Base-by-base conservation (phyloP, 306 rosid species). In the Prunus mume region DNA sequence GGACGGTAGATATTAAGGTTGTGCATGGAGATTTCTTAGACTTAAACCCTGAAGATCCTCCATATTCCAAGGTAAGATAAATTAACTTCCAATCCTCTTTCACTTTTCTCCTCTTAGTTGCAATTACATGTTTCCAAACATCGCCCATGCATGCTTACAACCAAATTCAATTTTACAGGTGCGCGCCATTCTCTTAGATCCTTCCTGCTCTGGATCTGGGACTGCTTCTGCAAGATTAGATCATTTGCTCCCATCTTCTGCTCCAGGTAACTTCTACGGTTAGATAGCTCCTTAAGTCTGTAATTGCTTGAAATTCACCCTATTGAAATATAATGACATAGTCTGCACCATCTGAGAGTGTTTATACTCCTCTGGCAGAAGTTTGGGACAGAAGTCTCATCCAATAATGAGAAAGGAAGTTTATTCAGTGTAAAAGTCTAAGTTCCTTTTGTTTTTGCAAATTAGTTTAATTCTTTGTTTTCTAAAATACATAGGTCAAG, bases 191-290 rank as follows among this genome's bases (percentile, higher is more conserved):
- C 98, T 92, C 72, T 83, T 91, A 79, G 98, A 93, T 87, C 98
- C 97, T 83, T 89, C 98, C 61, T 91, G 98, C 88, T 91, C 97
- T 64, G 93, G 97, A 46, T 93, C 98, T 68, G 98, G 98, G 78
- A 91, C 96, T 65, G 88, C 93, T 14, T 83, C 92, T 80, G 83
- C 85, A 74, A 88, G 99, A 87, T 81, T 92, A 63, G 96, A 95
- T 73, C 90, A 95, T 85, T 81, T 95, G 51, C 98, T 95, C 50
- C 99, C 98, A 13, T 95, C 98, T 75, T 77, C 88, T 77, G 86
- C 84, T 17, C 84, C 86, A 71, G 97, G 98, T 91, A 74, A 68
- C 47, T 60, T 75, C 9, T 38, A 47, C 52, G 15, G 43, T 68
- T 52, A 14, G 41, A 38, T 65, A 3, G 22, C 69, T 30, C 30